Evolutionary conservation across 108 stramenopile species (phyloP).

Genomic region (Epithemia pelagica): DNA sequence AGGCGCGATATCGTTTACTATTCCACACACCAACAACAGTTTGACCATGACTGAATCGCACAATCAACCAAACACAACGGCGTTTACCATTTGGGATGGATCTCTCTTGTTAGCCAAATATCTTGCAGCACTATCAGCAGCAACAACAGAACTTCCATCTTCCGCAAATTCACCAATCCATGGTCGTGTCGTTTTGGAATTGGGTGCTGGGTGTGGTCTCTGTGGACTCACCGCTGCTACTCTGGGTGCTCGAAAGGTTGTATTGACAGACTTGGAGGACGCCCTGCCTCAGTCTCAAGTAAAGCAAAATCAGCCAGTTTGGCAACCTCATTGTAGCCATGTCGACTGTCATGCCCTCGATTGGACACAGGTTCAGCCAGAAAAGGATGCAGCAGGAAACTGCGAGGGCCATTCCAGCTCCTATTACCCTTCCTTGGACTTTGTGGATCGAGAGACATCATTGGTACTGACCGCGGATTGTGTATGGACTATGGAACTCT

Average conservation of each 20-base stretch:
- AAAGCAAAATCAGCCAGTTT: constrained; percentile 10
- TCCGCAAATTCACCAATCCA: constrained; percentile 9
- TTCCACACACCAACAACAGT: too few relatives aligned
- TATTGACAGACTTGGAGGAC: constrained; percentile 66
- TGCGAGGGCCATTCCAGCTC: not conserved
- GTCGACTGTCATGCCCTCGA: constrained; percentile 27
- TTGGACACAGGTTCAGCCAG: constrained; percentile 50
- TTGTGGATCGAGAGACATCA: not conserved
- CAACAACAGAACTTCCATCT: not conserved
- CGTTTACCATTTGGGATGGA: constrained; percentile 70
- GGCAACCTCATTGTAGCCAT: constrained; percentile 4
- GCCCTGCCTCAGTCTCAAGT: constrained; percentile 43
- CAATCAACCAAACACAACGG: constrained; percentile 26
- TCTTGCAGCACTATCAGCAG: not conserved
- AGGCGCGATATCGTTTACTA: too few relatives aligned
- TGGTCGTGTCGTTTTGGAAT: constrained; percentile 32
- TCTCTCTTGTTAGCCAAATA: constrained; percentile 36
- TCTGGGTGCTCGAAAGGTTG: constrained; percentile 36
- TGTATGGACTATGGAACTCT: constrained; percentile 56
- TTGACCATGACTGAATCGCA: constrained; percentile 13
- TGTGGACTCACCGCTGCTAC: constrained; percentile 44
- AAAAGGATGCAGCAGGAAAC: constrained; percentile 6
- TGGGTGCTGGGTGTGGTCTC: constrained; percentile 64
- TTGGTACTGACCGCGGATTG: constrained; percentile 51
- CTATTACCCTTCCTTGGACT: not conserved